Base-by-base conservation (phyloP, 2,329 filamentous ascomycete genomes). In the Rhynchosporium agropyri region DNA sequence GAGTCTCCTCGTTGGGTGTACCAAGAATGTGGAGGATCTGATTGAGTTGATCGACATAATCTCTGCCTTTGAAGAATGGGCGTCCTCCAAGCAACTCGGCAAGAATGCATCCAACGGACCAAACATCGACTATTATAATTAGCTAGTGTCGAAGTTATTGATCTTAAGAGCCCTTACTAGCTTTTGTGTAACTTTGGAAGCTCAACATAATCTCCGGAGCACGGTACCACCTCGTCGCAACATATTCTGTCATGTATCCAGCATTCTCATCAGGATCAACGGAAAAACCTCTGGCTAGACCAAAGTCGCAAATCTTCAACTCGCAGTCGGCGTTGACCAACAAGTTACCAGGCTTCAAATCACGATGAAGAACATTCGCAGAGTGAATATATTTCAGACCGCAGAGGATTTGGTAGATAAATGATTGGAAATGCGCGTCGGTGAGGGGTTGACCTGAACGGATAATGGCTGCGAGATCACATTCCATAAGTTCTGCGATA, bases 101-200 rank as follows among this genome's bases (percentile, higher is more conserved):
- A 60, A 99, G 85, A 73, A 99, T 99, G 76, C 95, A 99, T 65
- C 95, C 95, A 49, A 99, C 94, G 8, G 95, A 99, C 95, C 95
- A 99, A 40, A 99, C 94, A 76, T 99, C 95, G 78, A 99, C 94
- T 98, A 55, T n/a, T 60, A 29, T 31, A 56, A 62, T 69, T 63
- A 71, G 67, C 36, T 8, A 8, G 8, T 13, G 28, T 31, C 33
- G 20, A 9, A 13, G 42, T 2, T 3, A 12, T 15, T 4, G 3
- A 20, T 3, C 9, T 2, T 33, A 31, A 45, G 28, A 46, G 40
- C 15, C 94, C 93, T 62, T 87, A 98, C 95, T 99, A 71, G 95
- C 95, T 92, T 99, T 99, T 73, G 95, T 99, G 79, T 99, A 99
- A 81, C 92, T 97, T 79, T 98, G 94, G 86, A 99, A 99, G 81